Evolutionary conservation across 164 flowering plant genomes (phyloP).

Genomic region (Liquidambar formosana): DNA sequence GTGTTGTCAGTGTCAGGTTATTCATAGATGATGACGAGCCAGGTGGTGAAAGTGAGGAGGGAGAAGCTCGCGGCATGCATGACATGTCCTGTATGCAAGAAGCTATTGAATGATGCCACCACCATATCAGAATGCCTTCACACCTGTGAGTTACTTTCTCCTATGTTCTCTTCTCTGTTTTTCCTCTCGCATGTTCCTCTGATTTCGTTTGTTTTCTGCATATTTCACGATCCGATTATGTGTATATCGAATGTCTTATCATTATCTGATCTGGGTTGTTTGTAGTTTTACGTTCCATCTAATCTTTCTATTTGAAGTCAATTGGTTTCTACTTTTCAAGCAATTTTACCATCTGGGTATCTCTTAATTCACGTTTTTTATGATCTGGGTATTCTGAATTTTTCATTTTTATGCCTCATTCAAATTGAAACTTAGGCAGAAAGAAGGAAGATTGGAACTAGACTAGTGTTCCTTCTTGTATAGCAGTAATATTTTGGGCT

Average conservation of each 20-base stretch:
- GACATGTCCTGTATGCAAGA: conserved; percentile 42
- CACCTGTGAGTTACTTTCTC: conserved; percentile 30
- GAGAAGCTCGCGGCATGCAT: conserved; percentile 37
- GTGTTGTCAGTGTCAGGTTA: background rate
- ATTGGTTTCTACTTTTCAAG: background rate
- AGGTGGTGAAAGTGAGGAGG: conserved; percentile 22
- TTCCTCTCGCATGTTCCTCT: background rate
- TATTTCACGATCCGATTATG: background rate
- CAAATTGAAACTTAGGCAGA: background rate
- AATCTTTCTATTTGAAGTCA: background rate
- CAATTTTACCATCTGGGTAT: background rate
- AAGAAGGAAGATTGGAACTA: background rate
- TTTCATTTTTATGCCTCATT: background rate
- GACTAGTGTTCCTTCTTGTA: background rate
- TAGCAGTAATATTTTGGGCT: background rate
- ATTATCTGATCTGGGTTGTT: background rate
- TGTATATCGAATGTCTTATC: background rate
- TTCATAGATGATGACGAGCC: conserved; percentile 8
- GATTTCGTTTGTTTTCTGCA: background rate
- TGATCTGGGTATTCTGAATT: conserved; percentile 4
- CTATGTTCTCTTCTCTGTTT: background rate
- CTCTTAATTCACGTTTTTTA: conserved; percentile 1
- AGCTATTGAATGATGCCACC: conserved; percentile 39
- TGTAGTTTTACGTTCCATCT: background rate
- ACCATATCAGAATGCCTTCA: conserved; percentile 52